These are phyloP conservation scores for Thymus mandschuricus DNA, from an alignment of 257 asterid genomes.

Conservation along the genomic window DNA sequence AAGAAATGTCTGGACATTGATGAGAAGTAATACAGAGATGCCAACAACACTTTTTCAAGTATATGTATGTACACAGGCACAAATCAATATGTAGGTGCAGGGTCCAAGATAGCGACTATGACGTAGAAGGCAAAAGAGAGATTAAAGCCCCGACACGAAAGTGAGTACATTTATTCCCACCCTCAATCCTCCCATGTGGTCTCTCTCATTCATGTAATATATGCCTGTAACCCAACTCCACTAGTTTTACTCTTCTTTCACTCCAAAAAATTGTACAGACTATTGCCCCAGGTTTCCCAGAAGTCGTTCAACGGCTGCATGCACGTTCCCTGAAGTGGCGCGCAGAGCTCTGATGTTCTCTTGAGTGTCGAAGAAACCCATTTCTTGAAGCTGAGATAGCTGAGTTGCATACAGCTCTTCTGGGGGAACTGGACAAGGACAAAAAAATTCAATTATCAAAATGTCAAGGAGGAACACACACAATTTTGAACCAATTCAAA, in stretches of 20 bases:
- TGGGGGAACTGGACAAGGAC: slow-evolving; percentile 47
- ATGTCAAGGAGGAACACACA: neutral
- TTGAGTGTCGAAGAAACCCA: slow-evolving; percentile 59
- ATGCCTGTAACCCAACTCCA: slow-evolving; percentile 37
- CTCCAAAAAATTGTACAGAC: slow-evolving; percentile 25
- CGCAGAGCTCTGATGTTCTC: slow-evolving; percentile 63
- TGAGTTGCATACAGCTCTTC: slow-evolving; percentile 62
- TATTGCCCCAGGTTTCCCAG: slow-evolving; percentile 54
- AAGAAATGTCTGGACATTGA: slow-evolving; percentile 20
- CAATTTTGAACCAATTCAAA: neutral
- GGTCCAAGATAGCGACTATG: slow-evolving; percentile 1
- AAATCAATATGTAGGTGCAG: slow-evolving; percentile 12
- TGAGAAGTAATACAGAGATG: slow-evolving; percentile 27
- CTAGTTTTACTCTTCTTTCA: slow-evolving; percentile 36
- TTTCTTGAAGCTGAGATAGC: slow-evolving; percentile 62
- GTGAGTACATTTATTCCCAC: slow-evolving; percentile 39
- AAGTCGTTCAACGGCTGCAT: slow-evolving; percentile 65
- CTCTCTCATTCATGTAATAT: slow-evolving; percentile 20
- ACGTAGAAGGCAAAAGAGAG: neutral
- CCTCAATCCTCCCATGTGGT: slow-evolving; percentile 34
- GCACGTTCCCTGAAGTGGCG: slow-evolving; percentile 61
- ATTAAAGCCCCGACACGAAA: slow-evolving; percentile 4
- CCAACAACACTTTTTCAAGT: slow-evolving; percentile 24
- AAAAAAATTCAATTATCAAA: slow-evolving; percentile 9
- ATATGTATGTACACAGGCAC: slow-evolving; percentile 38